Percentiles rank a stretch among this genome's conserved stretches.
Conservation (phyloP, 352 stramenopile species). For the Globisporangium canariense region DNA sequence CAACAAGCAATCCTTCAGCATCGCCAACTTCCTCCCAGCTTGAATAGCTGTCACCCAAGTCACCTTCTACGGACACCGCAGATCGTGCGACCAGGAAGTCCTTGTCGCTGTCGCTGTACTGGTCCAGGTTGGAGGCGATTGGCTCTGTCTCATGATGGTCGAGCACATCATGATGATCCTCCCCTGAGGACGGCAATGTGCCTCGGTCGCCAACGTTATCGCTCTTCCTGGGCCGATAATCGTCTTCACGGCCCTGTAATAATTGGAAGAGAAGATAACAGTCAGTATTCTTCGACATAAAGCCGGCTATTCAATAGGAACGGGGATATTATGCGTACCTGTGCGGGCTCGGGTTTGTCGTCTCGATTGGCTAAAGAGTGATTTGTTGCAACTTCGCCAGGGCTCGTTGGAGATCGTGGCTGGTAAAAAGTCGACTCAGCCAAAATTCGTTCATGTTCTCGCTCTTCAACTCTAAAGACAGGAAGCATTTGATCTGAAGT, state of each 20-base stretch:
- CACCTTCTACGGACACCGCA: background rate
- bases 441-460: background rate
- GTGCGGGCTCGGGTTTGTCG: background rate
- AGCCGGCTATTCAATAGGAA: background rate
- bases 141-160: background rate
- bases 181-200: background rate
- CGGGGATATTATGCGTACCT: conserved; percentile 15
- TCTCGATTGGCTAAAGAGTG: background rate
- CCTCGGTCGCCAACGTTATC: background rate
- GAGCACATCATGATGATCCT: background rate
- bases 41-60: background rate
- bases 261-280: background rate
- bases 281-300: background rate
- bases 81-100: background rate
- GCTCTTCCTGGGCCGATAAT: background rate
- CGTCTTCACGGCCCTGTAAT: conserved; percentile 17
- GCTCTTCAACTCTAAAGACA: background rate
- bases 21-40: background rate
- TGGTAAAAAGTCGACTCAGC: background rate
- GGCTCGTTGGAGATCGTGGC: conserved; percentile 17
- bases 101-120: background rate
- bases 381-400: conserved; percentile 11
- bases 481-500: background rate
- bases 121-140: background rate
- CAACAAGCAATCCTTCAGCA: background rate